A percentile compares a stretch with the other conserved stretches of the same genome.
Conservation (phyloP, 768 basidiomycete species). For the Pisolithus albus region DNA sequence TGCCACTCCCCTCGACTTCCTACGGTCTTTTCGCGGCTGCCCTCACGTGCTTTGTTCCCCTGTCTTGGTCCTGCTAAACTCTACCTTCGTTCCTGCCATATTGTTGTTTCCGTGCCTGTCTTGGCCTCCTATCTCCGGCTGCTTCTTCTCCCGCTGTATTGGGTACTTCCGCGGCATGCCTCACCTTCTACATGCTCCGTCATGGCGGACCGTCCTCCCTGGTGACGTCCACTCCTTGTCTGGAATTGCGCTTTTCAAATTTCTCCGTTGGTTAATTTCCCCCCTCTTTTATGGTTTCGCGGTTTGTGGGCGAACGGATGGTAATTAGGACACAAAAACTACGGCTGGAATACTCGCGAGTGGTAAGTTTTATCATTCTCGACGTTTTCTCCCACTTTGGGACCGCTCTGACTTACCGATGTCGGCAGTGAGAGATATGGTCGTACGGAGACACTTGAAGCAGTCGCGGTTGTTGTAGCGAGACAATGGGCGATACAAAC, state of each 20-base stretch:
- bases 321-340: constrained; percentile 53
- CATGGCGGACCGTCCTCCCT: too few species aligned
- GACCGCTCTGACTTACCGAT: background rate
- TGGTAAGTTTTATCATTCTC: constrained; percentile 37
- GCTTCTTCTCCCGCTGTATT: too few species aligned
- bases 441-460: constrained; percentile 69
- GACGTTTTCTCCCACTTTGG: constrained; percentile 1
- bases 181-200: too few species aligned
- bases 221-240: too few species aligned
- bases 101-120: background rate
- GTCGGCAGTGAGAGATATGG: constrained; percentile 67
- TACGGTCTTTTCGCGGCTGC: background rate
- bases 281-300: background rate
- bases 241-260: background rate
- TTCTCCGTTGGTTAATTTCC: background rate
- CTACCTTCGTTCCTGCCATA: background rate
- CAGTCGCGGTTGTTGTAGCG: constrained; percentile 60
- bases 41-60: background rate
- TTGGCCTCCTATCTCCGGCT: background rate
- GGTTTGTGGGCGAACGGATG: background rate
- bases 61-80: background rate
- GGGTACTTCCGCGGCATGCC: too few species aligned
- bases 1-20: background rate
- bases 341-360: constrained; percentile 73
- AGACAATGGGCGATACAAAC: too few species aligned